Conservation (phyloP, 371 early-diverging fungal genomes). For the Capillidium rhysosporum region DNA sequence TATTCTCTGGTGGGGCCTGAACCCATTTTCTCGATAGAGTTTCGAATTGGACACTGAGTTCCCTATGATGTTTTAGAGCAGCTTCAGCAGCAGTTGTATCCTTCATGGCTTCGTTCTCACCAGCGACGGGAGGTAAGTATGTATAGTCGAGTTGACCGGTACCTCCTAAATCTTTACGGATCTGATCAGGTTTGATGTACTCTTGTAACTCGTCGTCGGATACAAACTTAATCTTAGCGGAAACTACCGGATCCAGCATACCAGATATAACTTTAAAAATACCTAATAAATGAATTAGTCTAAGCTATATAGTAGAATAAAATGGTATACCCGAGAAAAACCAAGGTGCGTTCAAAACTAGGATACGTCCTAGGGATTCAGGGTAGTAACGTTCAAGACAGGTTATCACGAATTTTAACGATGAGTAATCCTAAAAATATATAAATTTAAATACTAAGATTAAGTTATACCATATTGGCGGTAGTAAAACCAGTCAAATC, state of each 20-base stretch:
- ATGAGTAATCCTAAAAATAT: slow-evolving; percentile 31
- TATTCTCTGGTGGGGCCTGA: neutral
- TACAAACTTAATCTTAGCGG: slow-evolving; percentile 60
- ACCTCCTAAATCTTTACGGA: slow-evolving; percentile 15
- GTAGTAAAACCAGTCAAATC: slow-evolving; percentile 63
- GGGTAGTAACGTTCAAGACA: slow-evolving; percentile 79
- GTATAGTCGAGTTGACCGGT: slow-evolving; percentile 14
- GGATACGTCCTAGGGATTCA: slow-evolving; percentile 54
- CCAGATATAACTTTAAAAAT: slow-evolving; percentile 61
- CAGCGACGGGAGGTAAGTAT: slow-evolving; percentile 12
- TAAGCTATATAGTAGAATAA: slow-evolving; percentile 13
- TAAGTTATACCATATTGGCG: slow-evolving; percentile 35
- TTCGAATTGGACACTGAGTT: neutral
- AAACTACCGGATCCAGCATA: slow-evolving; percentile 79
- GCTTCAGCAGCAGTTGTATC: neutral
- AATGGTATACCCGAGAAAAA: slow-evolving; percentile 45
- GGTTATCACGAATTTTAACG: slow-evolving; percentile 57
- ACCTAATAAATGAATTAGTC: slow-evolving; percentile 74
- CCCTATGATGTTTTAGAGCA: neutral
- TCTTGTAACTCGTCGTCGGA: slow-evolving; percentile 32
- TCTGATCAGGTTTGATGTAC: slow-evolving; percentile 23
- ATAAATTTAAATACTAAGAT: neutral
- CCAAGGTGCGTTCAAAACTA: slow-evolving; percentile 76
- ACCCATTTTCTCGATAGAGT: neutral
- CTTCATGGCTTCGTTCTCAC: slow-evolving; percentile 11